phyloP scores from a whole-genome alignment of 2,329 filamentous ascomycete genomes.

The Alternaria sp. region DNA sequence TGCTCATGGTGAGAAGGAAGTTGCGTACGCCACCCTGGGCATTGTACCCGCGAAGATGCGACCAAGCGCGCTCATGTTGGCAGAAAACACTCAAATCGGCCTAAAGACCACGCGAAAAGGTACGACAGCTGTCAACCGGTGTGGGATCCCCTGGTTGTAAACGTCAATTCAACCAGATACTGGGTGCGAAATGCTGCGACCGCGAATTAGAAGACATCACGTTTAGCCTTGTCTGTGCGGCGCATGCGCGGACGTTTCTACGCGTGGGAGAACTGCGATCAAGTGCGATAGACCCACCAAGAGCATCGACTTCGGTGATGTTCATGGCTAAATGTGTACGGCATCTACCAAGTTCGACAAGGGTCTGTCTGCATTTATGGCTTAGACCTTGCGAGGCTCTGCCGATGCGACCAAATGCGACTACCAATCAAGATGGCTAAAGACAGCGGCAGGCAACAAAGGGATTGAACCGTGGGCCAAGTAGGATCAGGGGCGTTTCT shows the following conservation, averaged over 20 bases:
- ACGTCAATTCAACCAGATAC: not conserved
- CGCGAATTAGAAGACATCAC: not conserved
- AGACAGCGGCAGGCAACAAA: not conserved
- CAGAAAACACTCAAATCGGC: not conserved
- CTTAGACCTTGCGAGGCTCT: too few species aligned
- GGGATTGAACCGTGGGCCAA: not conserved
- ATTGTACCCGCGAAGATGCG: not conserved
- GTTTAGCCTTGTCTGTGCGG: not conserved
- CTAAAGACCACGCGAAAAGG: not conserved
- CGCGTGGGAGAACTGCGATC: not conserved
- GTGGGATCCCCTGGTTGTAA: not conserved
- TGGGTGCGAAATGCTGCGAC: not conserved
- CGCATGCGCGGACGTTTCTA: not conserved
- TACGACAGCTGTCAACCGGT: not conserved
- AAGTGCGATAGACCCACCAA: not conserved
- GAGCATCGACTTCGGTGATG: not conserved
- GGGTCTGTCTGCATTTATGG: too few species aligned
- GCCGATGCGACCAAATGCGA: not conserved
- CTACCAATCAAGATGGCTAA: not conserved
- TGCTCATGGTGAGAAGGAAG: not conserved
- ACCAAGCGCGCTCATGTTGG: not conserved
- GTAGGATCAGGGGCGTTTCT: too few species aligned
- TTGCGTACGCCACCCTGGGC: not conserved
- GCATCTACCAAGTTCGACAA: not conserved
- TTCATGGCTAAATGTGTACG: not conserved